phyloP scores from a whole-genome alignment of 257 asterid genomes.

The Solanum pinnatisectum region DNA sequence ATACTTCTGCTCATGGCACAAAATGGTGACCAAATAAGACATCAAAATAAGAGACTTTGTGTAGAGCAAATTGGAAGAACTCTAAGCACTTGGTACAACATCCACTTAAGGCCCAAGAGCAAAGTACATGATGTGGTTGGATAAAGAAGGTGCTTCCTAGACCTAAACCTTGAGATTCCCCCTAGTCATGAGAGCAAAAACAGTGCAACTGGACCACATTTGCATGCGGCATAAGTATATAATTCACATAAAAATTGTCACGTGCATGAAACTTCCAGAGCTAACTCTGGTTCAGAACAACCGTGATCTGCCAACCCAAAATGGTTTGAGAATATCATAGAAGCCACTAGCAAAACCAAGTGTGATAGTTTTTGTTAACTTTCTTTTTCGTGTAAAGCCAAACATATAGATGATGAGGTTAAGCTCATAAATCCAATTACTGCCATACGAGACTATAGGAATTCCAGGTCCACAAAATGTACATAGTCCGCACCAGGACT shows the following conservation, averaged over 20 bases:
- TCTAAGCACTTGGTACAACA: too few species aligned
- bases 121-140: too few species aligned
- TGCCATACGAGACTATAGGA: not conserved
- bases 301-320: not conserved
- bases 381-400: not conserved
- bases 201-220: too few species aligned
- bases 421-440: not conserved
- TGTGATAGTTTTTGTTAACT: not conserved
- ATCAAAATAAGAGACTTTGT: too few species aligned
- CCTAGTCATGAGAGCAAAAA: too few species aligned
- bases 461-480: not conserved
- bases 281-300: not conserved
- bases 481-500: not conserved
- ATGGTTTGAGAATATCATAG: not conserved
- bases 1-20: too few species aligned
- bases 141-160: too few species aligned
- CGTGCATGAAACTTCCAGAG: not conserved
- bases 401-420: not conserved
- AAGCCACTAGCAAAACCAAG: not conserved
- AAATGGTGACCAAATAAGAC: too few species aligned
- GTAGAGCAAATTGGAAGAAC: too few species aligned
- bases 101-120: too few species aligned
- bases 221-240: too few species aligned
- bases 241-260: not conserved
- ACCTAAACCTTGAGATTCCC: too few species aligned